Percentiles rank a stretch among this genome's conserved stretches.
Evolutionary conservation across 345 rosid genomes (phyloP).

Genomic region (Rhodomyrtus tomentosa): DNA sequence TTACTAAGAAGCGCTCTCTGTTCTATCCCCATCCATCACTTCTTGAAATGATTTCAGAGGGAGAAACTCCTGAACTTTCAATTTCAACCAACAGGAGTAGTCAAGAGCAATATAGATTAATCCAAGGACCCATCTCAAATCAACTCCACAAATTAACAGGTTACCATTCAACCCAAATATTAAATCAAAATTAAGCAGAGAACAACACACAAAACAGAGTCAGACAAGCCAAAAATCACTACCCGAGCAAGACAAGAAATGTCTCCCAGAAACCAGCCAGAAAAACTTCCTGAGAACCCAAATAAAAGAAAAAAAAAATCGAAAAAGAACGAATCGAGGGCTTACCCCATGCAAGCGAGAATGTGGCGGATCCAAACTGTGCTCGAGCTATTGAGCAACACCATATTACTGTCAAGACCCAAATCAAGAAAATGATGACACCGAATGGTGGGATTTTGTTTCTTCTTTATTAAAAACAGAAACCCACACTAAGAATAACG

Average conservation of each 20-base stretch:
- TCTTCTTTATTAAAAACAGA: not conserved
- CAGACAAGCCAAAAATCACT: not conserved
- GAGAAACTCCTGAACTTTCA: not conserved
- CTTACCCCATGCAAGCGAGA: constrained; percentile 51
- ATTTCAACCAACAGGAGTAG: not conserved
- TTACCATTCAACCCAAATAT: not conserved
- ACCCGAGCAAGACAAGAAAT: not conserved
- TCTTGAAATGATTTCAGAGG: not conserved
- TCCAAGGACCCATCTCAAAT: not conserved
- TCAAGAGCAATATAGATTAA: not conserved
- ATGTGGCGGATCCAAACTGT: constrained; percentile 41
- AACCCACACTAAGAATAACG: not conserved
- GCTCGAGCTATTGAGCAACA: constrained; percentile 13
- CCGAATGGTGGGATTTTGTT: not conserved
- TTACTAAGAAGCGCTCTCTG: not conserved
- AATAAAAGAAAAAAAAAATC: too few species aligned
- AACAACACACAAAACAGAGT: not conserved
- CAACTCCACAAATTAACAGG: not conserved
- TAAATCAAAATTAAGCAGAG: not conserved
- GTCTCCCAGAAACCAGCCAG: not conserved
- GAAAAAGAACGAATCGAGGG: not conserved
- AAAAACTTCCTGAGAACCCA: not conserved
- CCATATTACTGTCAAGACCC: constrained; percentile 9
- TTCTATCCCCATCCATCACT: not conserved
- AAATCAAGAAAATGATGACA: not conserved